Base-by-base conservation (phyloP, 2,329 filamentous ascomycete genomes). In the Botrytis deweyae region DNA sequence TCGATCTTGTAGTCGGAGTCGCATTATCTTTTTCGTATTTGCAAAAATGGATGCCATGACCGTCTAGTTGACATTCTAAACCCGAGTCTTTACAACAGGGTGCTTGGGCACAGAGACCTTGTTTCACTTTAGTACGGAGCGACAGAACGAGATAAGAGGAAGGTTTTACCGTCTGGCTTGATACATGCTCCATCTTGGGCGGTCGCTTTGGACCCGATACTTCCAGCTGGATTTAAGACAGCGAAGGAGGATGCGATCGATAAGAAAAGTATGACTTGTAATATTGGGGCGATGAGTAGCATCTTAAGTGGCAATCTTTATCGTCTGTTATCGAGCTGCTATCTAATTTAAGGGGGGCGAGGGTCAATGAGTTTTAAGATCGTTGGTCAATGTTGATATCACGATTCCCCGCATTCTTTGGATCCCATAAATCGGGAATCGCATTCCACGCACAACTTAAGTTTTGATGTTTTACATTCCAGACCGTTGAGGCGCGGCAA, bases 41-140 rank as follows among this genome's bases (percentile, higher is more conserved):
- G 44, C 69, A 72, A 36, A 52, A 55, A 55, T 49, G n/a, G 18
- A 72, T 64, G 22, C 69, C 69, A 44, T 71, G 16, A 22, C 42
- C 33, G 16, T 71, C 42, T 8, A 36, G 42, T 40, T 18, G 40
- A 40, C 69, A 71, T 9, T 18, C 9, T 20, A 71, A 9, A 10
- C 44, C 59, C 22, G 44, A 49, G 20, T 66, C 25, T 49, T 42
- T 40, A 29, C 42, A 71, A 14, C 69, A 71, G 16, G 42, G 42
- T 16, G 59, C 5, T 4, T 63, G 69, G 6, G 33, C 58, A 61
- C 59, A 71, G 29, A 38, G 58, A 38, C 25, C 69, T 71, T 25
- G 4, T 42, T 52, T 59, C 10, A 4, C 29, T 22, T 71, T 40
- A 71, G 40, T 63, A 22, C 6, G 38, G 55, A 14, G 14, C 25